A percentile compares a stretch with the other conserved stretches of the same genome.
phyloP scores from a whole-genome alignment of 1,284 basidiomycete genomes.

The Ceratobasidium papillatum region DNA sequence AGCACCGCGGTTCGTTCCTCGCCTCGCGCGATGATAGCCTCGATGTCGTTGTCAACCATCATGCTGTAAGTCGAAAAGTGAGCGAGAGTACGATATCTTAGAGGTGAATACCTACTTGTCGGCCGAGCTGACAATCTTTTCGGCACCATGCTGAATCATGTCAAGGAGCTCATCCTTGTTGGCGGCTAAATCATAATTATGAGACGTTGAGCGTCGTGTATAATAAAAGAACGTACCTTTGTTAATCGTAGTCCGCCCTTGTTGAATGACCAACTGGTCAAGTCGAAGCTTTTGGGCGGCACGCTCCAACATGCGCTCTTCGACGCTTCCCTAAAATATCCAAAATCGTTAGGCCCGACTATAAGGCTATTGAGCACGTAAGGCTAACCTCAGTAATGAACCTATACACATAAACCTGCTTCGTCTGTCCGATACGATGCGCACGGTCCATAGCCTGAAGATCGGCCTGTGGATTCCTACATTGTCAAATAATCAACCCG shows the following conservation, averaged over 20 bases:
- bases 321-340: slow-evolving; percentile 73
- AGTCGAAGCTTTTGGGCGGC: slow-evolving; percentile 96
- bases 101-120: slow-evolving; percentile 61
- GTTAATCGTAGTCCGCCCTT: slow-evolving; percentile 76
- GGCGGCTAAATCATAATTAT: slow-evolving; percentile 62
- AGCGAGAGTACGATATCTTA: not conserved
- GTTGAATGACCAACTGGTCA: slow-evolving; percentile 98
- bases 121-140: slow-evolving; percentile 89
- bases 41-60: slow-evolving; percentile 91
- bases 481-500: not conserved
- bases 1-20: slow-evolving; percentile 91
- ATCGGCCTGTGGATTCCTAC: slow-evolving; percentile 97
- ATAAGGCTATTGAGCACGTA: not conserved
- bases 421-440: slow-evolving; percentile 98
- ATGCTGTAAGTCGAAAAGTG: slow-evolving; percentile 58
- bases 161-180: slow-evolving; percentile 97
- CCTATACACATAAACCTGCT: slow-evolving; percentile 98
- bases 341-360: not conserved
- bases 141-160: slow-evolving; percentile 98
- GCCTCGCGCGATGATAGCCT: slow-evolving; percentile 90
- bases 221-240: slow-evolving; percentile 60
- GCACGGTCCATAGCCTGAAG: slow-evolving; percentile 99
- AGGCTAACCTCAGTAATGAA: slow-evolving; percentile 86
- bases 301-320: slow-evolving; percentile 96
- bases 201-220: not conserved